Evolutionary conservation across 2,329 filamentous ascomycete genomes (phyloP).

Genomic region (Pyrenophora tritici-repentis): DNA sequence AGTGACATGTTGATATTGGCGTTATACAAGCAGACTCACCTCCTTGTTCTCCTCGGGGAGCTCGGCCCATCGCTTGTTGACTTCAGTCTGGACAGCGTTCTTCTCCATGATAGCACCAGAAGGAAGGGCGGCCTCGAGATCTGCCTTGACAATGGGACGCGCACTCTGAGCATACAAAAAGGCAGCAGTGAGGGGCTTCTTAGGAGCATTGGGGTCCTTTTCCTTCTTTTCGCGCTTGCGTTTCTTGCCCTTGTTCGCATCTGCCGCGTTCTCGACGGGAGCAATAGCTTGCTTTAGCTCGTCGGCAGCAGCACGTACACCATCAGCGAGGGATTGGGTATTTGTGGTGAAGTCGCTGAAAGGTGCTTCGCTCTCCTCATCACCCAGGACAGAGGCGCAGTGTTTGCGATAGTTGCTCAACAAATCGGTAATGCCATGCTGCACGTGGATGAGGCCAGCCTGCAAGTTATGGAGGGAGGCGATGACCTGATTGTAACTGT

Average conservation of each 20-base stretch:
- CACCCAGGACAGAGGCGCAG: constrained; percentile 74
- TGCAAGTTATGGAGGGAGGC: constrained; percentile 79
- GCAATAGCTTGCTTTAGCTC: constrained; percentile 27
- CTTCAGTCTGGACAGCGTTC: constrained; percentile 85
- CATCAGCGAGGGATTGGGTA: constrained; percentile 37
- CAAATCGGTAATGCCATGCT: constrained; percentile 72
- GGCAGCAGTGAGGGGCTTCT: constrained; percentile 91
- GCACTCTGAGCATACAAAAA: constrained; percentile 93
- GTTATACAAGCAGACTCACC: constrained; percentile 49
- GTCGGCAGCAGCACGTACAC: constrained; percentile 29
- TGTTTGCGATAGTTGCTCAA: constrained; percentile 86
- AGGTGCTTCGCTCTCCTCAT: constrained; percentile 47
- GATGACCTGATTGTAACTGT: constrained; percentile 63
- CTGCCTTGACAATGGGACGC: constrained; percentile 77
- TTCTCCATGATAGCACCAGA: constrained; percentile 77
- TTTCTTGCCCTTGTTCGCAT: constrained; percentile 52
- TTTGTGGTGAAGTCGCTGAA: constrained; percentile 43
- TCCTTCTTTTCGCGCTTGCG: constrained; percentile 84
- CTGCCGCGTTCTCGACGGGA: constrained; percentile 15
- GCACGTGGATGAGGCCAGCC: constrained; percentile 52
- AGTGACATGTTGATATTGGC: background rate
- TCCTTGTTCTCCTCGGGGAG: constrained; percentile 76
- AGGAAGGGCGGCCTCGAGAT: constrained; percentile 52
- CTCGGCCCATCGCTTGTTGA: constrained; percentile 80
- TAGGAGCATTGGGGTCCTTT: constrained; percentile 87